Evolutionary conservation across 768 basidiomycete genomes (phyloP).

Genomic region (Fomitopsis serialis): DNA sequence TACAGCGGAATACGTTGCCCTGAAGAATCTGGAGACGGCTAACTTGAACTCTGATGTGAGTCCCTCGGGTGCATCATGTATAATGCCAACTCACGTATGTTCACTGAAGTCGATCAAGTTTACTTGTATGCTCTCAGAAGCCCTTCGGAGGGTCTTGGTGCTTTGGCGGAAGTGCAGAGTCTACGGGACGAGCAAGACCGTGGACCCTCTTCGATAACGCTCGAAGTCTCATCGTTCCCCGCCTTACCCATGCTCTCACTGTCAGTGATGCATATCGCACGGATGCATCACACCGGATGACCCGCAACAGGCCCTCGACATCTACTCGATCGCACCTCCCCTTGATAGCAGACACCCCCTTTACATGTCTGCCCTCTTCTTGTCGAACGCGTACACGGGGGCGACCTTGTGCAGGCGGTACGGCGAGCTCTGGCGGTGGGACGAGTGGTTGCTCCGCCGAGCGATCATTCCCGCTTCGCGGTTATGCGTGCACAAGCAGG

Average conservation of each 20-base stretch:
- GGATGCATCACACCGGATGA: slow-evolving; percentile 53
- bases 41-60: slow-evolving; percentile 62
- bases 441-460: slow-evolving; percentile 76
- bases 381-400: slow-evolving; percentile 22
- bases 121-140: slow-evolving; percentile 74
- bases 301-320: slow-evolving; percentile 44
- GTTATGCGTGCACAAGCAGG: slow-evolving; percentile 29
- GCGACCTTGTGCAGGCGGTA: slow-evolving; percentile 53
- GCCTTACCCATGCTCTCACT: background rate
- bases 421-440: slow-evolving; percentile 85
- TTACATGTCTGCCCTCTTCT: slow-evolving; percentile 21
- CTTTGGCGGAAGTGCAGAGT: slow-evolving; percentile 51
- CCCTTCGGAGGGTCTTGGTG: slow-evolving; percentile 55
- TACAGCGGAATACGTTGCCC: slow-evolving; percentile 43
- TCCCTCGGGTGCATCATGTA: slow-evolving; percentile 13
- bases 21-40: slow-evolving; percentile 44
- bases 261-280: slow-evolving; percentile 60
- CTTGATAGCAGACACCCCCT: slow-evolving; percentile 42
- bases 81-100: background rate
- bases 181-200: slow-evolving; percentile 50
- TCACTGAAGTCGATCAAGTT: slow-evolving; percentile 56
- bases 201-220: slow-evolving; percentile 39
- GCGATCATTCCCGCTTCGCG: slow-evolving; percentile 61
- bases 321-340: slow-evolving; percentile 51
- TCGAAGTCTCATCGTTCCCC: slow-evolving; percentile 16